Percentiles rank a stretch among this genome's conserved stretches.
Conservation (phyloP, 805 yeast species). For the Sugiyamaella lignohabitans region DNA sequence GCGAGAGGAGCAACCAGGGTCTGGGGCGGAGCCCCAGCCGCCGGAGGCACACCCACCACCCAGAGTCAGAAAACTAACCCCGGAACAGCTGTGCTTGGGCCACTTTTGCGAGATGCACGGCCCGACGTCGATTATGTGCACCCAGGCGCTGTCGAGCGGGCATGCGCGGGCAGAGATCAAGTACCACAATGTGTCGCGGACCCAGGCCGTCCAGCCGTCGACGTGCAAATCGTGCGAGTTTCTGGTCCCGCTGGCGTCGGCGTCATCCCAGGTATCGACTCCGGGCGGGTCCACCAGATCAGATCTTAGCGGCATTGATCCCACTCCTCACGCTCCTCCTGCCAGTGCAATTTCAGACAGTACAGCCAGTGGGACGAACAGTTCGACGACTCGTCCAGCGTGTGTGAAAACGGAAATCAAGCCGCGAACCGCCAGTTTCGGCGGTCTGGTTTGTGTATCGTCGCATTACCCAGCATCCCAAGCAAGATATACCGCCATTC, state of each 20-base stretch:
- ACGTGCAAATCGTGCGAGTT: neutral
- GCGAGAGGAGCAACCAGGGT: no score
- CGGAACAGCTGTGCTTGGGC: constrained; percentile 23
- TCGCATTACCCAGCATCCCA: constrained; percentile 24
- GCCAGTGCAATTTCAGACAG: neutral
- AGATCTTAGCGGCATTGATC: no score
- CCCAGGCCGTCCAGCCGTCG: neutral
- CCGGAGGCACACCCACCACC: no score
- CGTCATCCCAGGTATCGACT: no score
- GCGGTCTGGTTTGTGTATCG: constrained; percentile 16
- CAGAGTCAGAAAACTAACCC: neutral
- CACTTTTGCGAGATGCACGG: constrained; percentile 31
- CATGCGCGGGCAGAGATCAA: constrained; percentile 12
- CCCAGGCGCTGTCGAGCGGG: constrained; percentile 22
- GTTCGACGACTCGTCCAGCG: constrained; percentile 17
- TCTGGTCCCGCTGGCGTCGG: neutral
- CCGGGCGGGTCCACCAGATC: no score
- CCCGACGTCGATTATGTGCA: constrained; percentile 27
- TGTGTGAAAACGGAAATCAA: constrained; percentile 11
- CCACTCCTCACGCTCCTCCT: no score
- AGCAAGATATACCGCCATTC: constrained; percentile 22
- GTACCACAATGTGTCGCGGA: neutral
- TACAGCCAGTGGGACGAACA: neutral
- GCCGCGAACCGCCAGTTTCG: constrained; percentile 17
- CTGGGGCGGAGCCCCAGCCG: no score